Evolutionary conservation across 371 early-diverging fungal species (phyloP).

Genomic region (Gilbertella persicaria): DNA sequence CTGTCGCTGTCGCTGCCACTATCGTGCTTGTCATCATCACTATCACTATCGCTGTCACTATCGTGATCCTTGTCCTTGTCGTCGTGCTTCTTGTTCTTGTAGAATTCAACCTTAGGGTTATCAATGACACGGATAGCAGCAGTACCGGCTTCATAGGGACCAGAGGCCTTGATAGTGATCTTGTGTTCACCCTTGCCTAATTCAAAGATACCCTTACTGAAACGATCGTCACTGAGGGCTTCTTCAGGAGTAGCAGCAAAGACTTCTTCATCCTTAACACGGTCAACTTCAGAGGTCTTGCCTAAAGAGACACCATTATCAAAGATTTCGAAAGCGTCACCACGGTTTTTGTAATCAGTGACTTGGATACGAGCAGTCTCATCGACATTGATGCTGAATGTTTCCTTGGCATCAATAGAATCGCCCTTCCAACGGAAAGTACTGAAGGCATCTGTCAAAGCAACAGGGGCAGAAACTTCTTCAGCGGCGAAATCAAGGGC

Average conservation of each 20-base stretch:
- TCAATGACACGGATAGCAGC: conserved; percentile 49
- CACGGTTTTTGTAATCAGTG: conserved; percentile 49
- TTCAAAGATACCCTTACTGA: conserved; percentile 43
- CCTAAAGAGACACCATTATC: conserved; percentile 45
- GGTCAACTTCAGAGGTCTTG: conserved; percentile 33
- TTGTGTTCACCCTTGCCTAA: conserved; percentile 43
- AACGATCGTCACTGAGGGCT: conserved; percentile 40
- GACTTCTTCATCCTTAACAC: conserved; percentile 23
- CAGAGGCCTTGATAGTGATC: conserved; percentile 44
- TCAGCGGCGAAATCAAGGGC: conserved; percentile 23
- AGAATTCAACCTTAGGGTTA: conserved; percentile 11
- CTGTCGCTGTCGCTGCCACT: conserved; percentile 3
- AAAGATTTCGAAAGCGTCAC: conserved; percentile 46
- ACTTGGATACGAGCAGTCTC: conserved; percentile 37
- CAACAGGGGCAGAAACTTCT: conserved; percentile 5
- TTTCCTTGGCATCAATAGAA: conserved; percentile 30
- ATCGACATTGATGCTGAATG: conserved; percentile 36
- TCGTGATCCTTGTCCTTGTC: conserved; percentile 9
- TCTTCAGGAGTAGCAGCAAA: conserved; percentile 50
- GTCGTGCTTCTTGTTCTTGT: conserved; percentile 21
- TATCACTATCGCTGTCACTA: not conserved
- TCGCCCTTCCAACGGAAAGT: conserved; percentile 48
- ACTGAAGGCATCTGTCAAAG: conserved; percentile 27
- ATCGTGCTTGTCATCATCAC: conserved; percentile 2
- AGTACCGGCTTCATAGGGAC: conserved; percentile 50